phyloP scores from a whole-genome alignment of 2,329 filamentous ascomycete genomes.

The Chaetomium olivaceum region DNA sequence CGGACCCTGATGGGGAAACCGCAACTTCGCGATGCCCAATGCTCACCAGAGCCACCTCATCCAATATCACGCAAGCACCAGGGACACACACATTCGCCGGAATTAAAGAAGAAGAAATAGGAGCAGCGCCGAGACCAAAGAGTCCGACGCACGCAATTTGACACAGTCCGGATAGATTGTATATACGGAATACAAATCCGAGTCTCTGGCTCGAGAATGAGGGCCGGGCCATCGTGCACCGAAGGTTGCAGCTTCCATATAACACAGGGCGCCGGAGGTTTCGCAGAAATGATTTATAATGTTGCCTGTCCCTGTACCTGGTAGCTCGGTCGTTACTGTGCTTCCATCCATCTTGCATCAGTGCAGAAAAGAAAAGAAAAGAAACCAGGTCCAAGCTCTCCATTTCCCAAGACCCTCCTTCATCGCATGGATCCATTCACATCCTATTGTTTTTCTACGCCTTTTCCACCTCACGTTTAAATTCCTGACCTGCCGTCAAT shows the following conservation, averaged over 20 bases:
- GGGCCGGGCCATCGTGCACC: constrained; percentile 1
- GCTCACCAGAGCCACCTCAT: neutral
- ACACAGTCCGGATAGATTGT: constrained; percentile 28
- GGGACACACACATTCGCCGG: constrained; percentile 4
- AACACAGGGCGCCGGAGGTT: constrained; percentile 17
- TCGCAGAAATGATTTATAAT: constrained; percentile 1
- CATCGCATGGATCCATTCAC: neutral
- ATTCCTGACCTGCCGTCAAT: neutral
- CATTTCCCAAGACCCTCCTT: neutral
- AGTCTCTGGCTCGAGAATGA: neutral
- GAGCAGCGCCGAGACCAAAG: constrained; percentile 8
- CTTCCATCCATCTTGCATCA: neutral
- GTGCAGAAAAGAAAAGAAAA: neutral
- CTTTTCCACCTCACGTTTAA: neutral
- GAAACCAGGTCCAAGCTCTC: neutral
- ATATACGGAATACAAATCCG: neutral
- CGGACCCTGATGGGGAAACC: constrained; percentile 28
- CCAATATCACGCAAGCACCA: neutral
- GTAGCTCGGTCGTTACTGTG: neutral
- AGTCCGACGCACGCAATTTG: constrained; percentile 23
- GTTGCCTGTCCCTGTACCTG: neutral
- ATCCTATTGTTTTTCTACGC: neutral
- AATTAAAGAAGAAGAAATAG: neutral
- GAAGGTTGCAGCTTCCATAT: constrained; percentile 22
- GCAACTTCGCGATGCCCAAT: constrained; percentile 20